A percentile compares a stretch with the other conserved stretches of the same genome.
phyloP scores from a whole-genome alignment of 106 monocot genomes.

The Acanthochlamys bracteata region DNA sequence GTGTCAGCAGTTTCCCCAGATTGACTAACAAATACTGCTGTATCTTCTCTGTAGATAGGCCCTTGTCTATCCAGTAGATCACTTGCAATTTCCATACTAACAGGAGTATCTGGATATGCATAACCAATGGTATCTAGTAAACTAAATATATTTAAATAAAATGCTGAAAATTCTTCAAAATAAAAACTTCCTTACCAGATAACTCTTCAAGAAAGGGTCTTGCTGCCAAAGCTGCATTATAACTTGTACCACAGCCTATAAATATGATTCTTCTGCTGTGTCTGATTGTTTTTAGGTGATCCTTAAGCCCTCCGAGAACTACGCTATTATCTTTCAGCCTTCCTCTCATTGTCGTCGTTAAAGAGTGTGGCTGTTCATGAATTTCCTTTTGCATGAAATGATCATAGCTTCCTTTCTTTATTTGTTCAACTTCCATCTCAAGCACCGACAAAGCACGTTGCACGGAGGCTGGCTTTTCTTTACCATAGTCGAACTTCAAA shows the following conservation, averaged over 20 bases:
- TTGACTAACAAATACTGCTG: constrained; percentile 93
- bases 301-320: constrained; percentile 83
- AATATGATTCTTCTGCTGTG: constrained; percentile 86
- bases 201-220: constrained; percentile 89
- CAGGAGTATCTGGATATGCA: constrained; percentile 58
- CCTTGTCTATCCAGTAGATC: constrained; percentile 87
- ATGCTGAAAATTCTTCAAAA: not conserved
- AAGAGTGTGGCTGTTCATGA: constrained; percentile 91
- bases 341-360: constrained; percentile 97
- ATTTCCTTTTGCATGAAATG: constrained; percentile 99
- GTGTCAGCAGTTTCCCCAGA: constrained; percentile 99
- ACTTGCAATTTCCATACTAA: constrained; percentile 88
- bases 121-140: constrained; percentile 1
- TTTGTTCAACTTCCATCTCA: constrained; percentile 99
- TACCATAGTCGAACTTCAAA: constrained; percentile 74
- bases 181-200: constrained; percentile 37
- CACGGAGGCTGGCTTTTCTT: constrained; percentile 92
- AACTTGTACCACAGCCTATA: constrained; percentile 96
- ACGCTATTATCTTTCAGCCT: constrained; percentile 73
- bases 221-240: constrained; percentile 92
- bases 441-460: constrained; percentile 90
- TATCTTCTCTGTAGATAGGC: constrained; percentile 89
- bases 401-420: constrained; percentile 94
- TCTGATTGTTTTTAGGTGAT: constrained; percentile 84
- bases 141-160: not conserved